phyloP scores from a whole-genome alignment of 352 stramenopile species.

The Phytophthora citricola region DNA sequence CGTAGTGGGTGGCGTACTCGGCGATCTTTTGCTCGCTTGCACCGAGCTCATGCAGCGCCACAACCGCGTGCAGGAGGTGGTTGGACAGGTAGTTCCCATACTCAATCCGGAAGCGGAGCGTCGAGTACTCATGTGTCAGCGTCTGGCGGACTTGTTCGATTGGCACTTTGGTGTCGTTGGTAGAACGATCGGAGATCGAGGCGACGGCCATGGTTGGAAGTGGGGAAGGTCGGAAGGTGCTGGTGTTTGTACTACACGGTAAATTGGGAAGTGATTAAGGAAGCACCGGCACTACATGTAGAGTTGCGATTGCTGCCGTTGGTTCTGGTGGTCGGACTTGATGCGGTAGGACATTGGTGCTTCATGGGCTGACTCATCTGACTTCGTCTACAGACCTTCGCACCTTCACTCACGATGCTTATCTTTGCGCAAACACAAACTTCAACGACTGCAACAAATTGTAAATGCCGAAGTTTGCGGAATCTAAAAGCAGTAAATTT shows the following conservation, averaged over 20 bases:
- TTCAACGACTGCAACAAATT: conserved; percentile 15
- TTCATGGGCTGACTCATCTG: conserved; percentile 21
- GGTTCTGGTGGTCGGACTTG: conserved; percentile 26
- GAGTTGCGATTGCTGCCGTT: neutral
- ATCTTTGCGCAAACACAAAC: conserved; percentile 16
- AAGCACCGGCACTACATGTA: neutral
- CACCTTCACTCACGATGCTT: conserved; percentile 28
- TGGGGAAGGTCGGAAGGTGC: neutral
- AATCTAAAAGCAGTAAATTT: conserved; percentile 13
- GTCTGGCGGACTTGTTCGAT: conserved; percentile 36
- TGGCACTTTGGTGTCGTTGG: conserved; percentile 18
- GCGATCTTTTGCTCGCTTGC: conserved; percentile 40
- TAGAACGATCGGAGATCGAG: neutral
- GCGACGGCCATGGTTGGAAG: conserved; percentile 11
- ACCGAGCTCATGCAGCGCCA: conserved; percentile 46
- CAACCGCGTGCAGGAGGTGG: conserved; percentile 48
- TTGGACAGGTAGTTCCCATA: conserved; percentile 49
- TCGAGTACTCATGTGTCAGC: conserved; percentile 44
- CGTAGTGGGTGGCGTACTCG: conserved; percentile 39
- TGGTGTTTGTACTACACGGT: neutral
- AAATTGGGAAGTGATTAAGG: conserved; percentile 21
- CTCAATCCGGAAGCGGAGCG: conserved; percentile 41
- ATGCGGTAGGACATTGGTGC: conserved; percentile 28
- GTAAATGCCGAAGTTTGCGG: too few species aligned
- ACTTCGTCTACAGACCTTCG: neutral